These are phyloP conservation scores for Cryptococcus neoformans DNA, from an alignment of 1,284 basidiomycete genomes.

Conservation along the genomic window DNA sequence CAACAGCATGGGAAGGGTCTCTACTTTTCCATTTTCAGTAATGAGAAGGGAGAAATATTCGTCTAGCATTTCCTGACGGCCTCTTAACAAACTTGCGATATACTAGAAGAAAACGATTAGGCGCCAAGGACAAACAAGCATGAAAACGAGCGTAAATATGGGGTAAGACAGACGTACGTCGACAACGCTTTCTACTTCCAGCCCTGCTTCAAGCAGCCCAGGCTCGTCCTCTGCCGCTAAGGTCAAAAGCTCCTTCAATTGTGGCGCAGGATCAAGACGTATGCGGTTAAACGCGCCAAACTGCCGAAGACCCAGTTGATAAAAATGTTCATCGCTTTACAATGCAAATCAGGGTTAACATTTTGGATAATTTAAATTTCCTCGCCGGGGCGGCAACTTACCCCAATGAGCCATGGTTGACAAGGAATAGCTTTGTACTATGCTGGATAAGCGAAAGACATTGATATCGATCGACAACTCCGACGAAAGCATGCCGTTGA, in stretches of 20 bases:
- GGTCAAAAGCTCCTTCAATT: slow-evolving; percentile 65
- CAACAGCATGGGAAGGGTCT: slow-evolving; percentile 75
- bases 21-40: slow-evolving; percentile 61
- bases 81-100: slow-evolving; percentile 40
- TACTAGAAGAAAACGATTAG: slow-evolving; percentile 12
- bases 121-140: neutral
- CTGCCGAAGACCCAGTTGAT: slow-evolving; percentile 87
- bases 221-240: slow-evolving; percentile 74
- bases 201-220: slow-evolving; percentile 38
- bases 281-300: slow-evolving; percentile 79
- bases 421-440: slow-evolving; percentile 80
- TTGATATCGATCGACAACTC: slow-evolving; percentile 74
- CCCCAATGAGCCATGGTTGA: slow-evolving; percentile 80
- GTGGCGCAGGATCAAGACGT: slow-evolving; percentile 76
- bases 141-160: neutral
- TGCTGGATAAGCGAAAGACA: slow-evolving; percentile 83
- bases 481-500: slow-evolving; percentile 86
- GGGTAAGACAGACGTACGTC: slow-evolving; percentile 54
- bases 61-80: slow-evolving; percentile 75
- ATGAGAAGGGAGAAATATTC: slow-evolving; percentile 89
- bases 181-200: slow-evolving; percentile 57
- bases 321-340: slow-evolving; percentile 85
- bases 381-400: slow-evolving; percentile 49
- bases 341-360: neutral
- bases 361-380: neutral